Base-by-base conservation (phyloP, 225 moss, liverwort and hornwort species). In the Antitrichia curtipendula region DNA sequence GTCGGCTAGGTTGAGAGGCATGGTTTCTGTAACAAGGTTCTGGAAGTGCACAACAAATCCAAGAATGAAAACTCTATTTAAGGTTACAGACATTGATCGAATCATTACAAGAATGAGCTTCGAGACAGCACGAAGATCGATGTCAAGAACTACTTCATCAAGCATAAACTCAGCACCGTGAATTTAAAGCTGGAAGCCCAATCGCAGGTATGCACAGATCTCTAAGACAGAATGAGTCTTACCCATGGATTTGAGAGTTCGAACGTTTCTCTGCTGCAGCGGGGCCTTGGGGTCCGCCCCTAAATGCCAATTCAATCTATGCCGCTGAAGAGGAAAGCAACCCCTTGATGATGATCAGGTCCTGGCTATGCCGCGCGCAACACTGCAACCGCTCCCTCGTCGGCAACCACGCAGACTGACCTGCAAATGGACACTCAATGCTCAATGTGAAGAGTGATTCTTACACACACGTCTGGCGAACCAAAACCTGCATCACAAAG, bases 1-100 rank as follows among this genome's bases (percentile, higher is more conserved):
- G 41, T 41, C 4, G 71, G 15, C 15, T 15, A 27, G 9, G 16
- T 16, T 27, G 0, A 43, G 43, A 43, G 43, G 27, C 43, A 43
- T 16, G 27, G 4, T 43, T 9, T 71, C 8, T 9, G 16, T 16
- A 1, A 2, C 0, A 1, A 71, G 2, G 9, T 1, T 6, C 71
- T 71, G 16, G 7, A 16, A 71, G 45, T 45, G 29, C 72, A 45
- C 28, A 72, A 28, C 72, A 72, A 17, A 9, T 47, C 17, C 18
- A 45, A 72, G 47, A 29, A 72, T 72, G 47, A 72, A 16, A 16
- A 10, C 28, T 43, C 5, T 9, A 45, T 3, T 4, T 2, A 27
- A 8, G 16, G 10, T 29, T 45, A 10, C 7, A 45, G 45, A 47
- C 47, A 45, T 16, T 29, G 45, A 45, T 47, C 29, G 29, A 72